phyloP scores from a whole-genome alignment of 1,284 basidiomycete species.

The Ganoderma meredithae region DNA sequence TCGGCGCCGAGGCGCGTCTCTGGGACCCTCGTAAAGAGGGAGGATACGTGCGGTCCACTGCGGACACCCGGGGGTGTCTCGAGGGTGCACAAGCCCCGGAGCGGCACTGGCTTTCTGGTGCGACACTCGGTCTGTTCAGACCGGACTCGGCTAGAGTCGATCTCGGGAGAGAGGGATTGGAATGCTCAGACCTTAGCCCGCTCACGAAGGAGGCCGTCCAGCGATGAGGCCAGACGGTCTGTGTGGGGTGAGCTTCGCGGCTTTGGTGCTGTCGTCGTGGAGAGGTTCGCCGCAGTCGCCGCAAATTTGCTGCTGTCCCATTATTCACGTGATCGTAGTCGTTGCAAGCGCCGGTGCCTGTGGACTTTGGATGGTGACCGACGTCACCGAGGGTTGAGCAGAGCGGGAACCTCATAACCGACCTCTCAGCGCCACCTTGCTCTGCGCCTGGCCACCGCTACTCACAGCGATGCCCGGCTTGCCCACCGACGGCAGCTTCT shows the following conservation, averaged over 20 bases:
- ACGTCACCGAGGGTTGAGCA: constrained; percentile 10
- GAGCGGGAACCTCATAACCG: too few species aligned
- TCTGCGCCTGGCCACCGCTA: neutral
- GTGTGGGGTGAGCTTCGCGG: constrained; percentile 60
- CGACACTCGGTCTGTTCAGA: constrained; percentile 53
- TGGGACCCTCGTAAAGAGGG: constrained; percentile 35
- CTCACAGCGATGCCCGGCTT: neutral
- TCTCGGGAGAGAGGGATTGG: constrained; percentile 50
- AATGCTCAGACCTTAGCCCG: constrained; percentile 72
- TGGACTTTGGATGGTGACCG: neutral
- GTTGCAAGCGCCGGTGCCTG: neutral
- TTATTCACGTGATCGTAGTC: neutral
- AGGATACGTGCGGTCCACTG: constrained; percentile 3
- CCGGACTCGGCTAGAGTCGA: constrained; percentile 59
- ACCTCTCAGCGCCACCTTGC: neutral
- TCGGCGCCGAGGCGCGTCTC: constrained; percentile 38
- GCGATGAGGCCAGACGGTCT: constrained; percentile 34
- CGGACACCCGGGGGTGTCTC: neutral
- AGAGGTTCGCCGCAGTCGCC: neutral
- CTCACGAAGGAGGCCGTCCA: constrained; percentile 50
- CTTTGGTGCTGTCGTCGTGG: constrained; percentile 52
- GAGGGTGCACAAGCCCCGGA: constrained; percentile 15
- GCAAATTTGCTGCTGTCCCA: constrained; percentile 9
- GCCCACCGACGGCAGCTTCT: neutral
- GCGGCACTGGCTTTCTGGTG: constrained; percentile 55